Percentiles rank a stretch among this genome's conserved stretches.
Conservation (phyloP, 2,329 filamentous ascomycete species). For the Pestalotiopsis fici region DNA sequence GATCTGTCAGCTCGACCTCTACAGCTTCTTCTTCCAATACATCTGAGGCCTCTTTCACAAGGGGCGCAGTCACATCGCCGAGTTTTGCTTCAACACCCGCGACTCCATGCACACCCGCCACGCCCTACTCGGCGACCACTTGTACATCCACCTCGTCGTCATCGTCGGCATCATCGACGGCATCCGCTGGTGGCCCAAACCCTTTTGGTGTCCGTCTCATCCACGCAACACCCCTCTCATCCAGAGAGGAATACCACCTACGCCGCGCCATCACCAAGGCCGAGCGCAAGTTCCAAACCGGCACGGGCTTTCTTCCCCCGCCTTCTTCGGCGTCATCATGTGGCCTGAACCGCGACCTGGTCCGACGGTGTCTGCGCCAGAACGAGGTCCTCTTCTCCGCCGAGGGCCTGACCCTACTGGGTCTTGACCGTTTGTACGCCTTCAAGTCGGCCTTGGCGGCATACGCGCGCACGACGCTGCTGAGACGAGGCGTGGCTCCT, state of each 20-base stretch:
- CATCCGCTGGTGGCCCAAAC: constrained; percentile 26
- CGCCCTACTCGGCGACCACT: constrained; percentile 35
- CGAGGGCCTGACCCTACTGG: constrained; percentile 59
- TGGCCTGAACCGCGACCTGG: constrained; percentile 51
- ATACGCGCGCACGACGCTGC: constrained; percentile 46
- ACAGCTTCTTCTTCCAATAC: constrained; percentile 14
- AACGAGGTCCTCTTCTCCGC: constrained; percentile 63
- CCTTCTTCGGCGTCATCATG: constrained; percentile 43
- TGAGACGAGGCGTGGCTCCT: neutral
- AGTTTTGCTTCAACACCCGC: constrained; percentile 38
- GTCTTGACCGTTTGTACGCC: constrained; percentile 64
- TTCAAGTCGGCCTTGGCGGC: constrained; percentile 62
- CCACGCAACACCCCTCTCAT: constrained; percentile 45
- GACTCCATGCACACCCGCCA: constrained; percentile 48
- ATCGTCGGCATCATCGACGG: neutral
- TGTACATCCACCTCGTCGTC: constrained; percentile 30
- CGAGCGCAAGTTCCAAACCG: constrained; percentile 45
- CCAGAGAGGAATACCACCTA: constrained; percentile 49
- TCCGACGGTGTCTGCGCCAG: constrained; percentile 58
- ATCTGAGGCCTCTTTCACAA: constrained; percentile 19
- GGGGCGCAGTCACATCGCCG: constrained; percentile 31
- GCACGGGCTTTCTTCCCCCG: constrained; percentile 35
- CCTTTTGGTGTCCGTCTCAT: constrained; percentile 53
- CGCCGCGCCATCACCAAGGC: constrained; percentile 52
- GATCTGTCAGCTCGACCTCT: constrained; percentile 20